Evolutionary conservation across 2,329 filamentous ascomycete genomes (phyloP), one percentile per base, ranked within the genome.

Genomic region (Neocucurbitaria cava): DNA sequence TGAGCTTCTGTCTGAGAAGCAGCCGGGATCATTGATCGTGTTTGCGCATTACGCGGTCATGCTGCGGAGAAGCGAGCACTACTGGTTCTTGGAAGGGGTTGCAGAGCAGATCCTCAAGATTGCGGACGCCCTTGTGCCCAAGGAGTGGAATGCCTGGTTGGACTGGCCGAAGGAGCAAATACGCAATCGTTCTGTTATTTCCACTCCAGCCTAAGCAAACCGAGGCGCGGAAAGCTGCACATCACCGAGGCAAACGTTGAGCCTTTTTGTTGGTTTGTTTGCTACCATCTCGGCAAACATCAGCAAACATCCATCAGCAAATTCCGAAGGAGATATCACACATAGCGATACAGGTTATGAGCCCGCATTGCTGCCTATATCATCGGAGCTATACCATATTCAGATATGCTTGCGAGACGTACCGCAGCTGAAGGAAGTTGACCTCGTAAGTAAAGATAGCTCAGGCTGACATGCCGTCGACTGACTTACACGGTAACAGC

Each of bases 41-140:
- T 65, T 76, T 42, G 70, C 72, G 13, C 70, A 76, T 51, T 76
- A 69, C 47, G 73, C 71, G 20, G 69, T 76, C 9, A 48, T 77
- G 18, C 40, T 77, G 7, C 46, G 51, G 18, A 60, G 62, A 33
- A 56, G 61, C 8, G 36, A 54, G 13, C 50, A 54, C 18, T 67
- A 69, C 30, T 72, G 69, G 69, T 72, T 64, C 35, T 30, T 72
- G 20, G 56, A 63, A 15, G 69, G 68, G 1, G 40, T 62, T 6
- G 58, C 68, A 2, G 66, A 70, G 33, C 64, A 64, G 44, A 65
- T 72, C 23, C 44, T 72, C 1, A 46, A 51, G n/a, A 61, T 68
- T 42, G 61, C 59, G n/a, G 65, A 70, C 42, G 40, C 51, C 6
- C 46, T 71, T 21, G 58, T 72, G 7, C 67, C 68, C 2, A 51